Conservation (phyloP, 805 yeast genomes). For the Maudiozyma serrabonitensis region DNA sequence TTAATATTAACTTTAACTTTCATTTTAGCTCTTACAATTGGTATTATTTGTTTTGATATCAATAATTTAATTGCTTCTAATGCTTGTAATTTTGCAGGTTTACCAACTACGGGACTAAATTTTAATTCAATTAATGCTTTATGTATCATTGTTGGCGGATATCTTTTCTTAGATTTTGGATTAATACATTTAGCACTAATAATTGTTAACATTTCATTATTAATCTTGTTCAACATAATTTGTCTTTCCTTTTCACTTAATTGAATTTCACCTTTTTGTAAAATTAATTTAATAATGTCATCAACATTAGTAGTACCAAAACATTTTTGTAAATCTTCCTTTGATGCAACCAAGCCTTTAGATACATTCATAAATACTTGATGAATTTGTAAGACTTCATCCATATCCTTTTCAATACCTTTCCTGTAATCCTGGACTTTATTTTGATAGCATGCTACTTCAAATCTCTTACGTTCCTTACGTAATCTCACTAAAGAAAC, state of each 20-base stretch:
- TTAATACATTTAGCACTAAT: slow-evolving; percentile 87
- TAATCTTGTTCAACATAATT: slow-evolving; percentile 59
- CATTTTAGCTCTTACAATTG: slow-evolving; percentile 93
- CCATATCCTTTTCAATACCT: slow-evolving; percentile 70
- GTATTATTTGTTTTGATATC: slow-evolving; percentile 72
- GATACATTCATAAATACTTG: slow-evolving; percentile 89
- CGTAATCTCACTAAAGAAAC: slow-evolving; percentile 88
- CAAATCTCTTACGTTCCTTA: slow-evolving; percentile 85
- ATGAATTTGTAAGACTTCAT: slow-evolving; percentile 94
- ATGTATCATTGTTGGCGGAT: slow-evolving; percentile 90
- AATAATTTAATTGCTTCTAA: slow-evolving; percentile 79
- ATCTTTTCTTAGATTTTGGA: slow-evolving; percentile 80
- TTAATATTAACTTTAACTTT: slow-evolving; percentile 57
- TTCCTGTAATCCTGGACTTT: slow-evolving; percentile 90
- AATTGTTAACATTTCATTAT: slow-evolving; percentile 72
- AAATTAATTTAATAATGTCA: slow-evolving; percentile 66
- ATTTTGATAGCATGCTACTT: slow-evolving; percentile 92
- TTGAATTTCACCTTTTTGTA: slow-evolving; percentile 89
- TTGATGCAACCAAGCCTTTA: slow-evolving; percentile 86
- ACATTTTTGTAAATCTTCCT: slow-evolving; percentile 64
- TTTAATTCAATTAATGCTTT: slow-evolving; percentile 73
- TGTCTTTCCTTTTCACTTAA: slow-evolving; percentile 88
- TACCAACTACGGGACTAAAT: slow-evolving; percentile 64
- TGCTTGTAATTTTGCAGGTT: slow-evolving; percentile 80
- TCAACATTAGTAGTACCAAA: slow-evolving; percentile 74